These are phyloP conservation scores for Pythium phragmitis DNA, from an alignment of 352 stramenopile species.

Conservation along the genomic window DNA sequence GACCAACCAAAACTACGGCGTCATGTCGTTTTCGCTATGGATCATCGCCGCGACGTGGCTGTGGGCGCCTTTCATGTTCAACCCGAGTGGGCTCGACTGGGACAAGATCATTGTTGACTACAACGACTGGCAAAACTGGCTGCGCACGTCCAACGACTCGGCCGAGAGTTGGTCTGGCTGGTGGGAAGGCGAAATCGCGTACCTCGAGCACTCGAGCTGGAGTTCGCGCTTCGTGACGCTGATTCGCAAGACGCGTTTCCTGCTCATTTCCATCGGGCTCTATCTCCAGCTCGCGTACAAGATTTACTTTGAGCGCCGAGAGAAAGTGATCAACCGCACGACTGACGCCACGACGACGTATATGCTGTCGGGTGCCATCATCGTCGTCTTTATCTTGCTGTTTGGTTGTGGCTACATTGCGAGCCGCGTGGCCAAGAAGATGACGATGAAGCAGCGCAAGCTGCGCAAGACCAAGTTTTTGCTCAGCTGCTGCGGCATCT, in stretches of 20 bases:
- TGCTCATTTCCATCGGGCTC: conserved; percentile 49
- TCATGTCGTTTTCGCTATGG: conserved; percentile 96
- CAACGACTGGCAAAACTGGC: conserved; percentile 94
- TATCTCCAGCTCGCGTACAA: conserved; percentile 59
- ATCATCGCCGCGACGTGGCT: conserved; percentile 92
- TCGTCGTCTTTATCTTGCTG: conserved; percentile 72
- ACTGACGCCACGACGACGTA: conserved; percentile 64
- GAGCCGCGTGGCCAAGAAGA: conserved; percentile 87
- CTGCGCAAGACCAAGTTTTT: conserved; percentile 89
- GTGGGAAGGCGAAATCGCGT: conserved; percentile 83
- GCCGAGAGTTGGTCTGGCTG: conserved; percentile 87
- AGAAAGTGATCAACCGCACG: conserved; percentile 50
- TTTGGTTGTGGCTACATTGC: conserved; percentile 84
- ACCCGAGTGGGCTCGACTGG: conserved; percentile 97
- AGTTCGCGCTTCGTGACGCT: conserved; percentile 63
- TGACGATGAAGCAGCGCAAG: conserved; percentile 89
- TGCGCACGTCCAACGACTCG: conserved; percentile 86
- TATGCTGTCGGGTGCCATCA: conserved; percentile 54
- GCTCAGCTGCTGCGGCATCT: conserved; percentile 65
- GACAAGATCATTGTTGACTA: conserved; percentile 95
- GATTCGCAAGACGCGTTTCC: conserved; percentile 81
- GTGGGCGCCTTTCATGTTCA: conserved; percentile 92
- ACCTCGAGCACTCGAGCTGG: conserved; percentile 76
- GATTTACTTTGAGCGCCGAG: conserved; percentile 67
- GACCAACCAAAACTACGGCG: conserved; percentile 96